Base-by-base conservation (phyloP, 169 alveolate genomes). In the Cryptosporidium baileyi region DNA sequence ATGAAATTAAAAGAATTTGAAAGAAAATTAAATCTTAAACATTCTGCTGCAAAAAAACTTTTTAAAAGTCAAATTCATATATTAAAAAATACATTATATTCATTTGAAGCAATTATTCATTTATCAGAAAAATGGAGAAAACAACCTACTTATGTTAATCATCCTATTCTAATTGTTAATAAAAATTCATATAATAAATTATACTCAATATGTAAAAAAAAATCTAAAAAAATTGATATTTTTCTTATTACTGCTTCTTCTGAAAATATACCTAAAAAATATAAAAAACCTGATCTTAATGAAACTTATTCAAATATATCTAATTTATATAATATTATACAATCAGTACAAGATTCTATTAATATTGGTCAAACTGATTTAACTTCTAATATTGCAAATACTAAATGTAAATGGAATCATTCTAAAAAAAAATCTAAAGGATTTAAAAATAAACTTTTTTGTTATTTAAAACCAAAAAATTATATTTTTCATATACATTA, bases 181-280 rank as follows among this genome's bases (percentile, higher is more conserved):
- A 74, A 54, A 24, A 17, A 0, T 1, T 54, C 65, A 11, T 74
- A 38, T 17, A 22, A 5, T 11, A 74, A 74, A 57, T 28, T 74
- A 17, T 24, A 24, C 8, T 40, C 22, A 17, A 28, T 74, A 13
- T 54, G 85, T 24, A 54, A n/a, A 24, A 43, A n/a, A 15, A 57
- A 74, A 38, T 22, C 41, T 7, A 74, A 54, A 51, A 30, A 52
- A 6, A 22, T 40, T 43, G 49, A 36, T 17, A 74, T 74, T 3
- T n/a, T 74, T 28, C 24, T 74, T 30, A 45, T 74, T 30, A 51
- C 85, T 4, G 85, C 85, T 6, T 74, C 85, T 22, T 32, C 85
- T 1, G 65, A 51, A 36, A 28, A 51, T 32, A 28, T 74, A 6
- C 74, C 65, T 2, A 57, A 57, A 40, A 74, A 74, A 34, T 74